These are phyloP conservation scores for Rosa multiflora DNA, from an alignment of 306 rosid genomes.

Conservation along the genomic window DNA sequence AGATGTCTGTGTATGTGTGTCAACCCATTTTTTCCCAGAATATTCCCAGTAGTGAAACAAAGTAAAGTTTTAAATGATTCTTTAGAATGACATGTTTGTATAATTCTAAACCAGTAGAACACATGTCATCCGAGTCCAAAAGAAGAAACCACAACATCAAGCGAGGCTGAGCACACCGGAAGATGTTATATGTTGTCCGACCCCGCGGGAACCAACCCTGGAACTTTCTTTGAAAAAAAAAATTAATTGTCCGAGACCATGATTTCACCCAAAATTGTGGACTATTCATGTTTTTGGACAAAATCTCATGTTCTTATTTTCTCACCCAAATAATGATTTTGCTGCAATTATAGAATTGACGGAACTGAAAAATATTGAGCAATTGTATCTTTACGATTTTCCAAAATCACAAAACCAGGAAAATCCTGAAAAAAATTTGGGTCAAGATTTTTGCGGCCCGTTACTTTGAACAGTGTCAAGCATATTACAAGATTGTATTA, in stretches of 20 bases:
- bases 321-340: neutral
- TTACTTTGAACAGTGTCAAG: neutral
- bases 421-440: neutral
- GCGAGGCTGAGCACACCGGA: neutral
- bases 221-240: neutral
- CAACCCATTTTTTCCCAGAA: slow-evolving; percentile 9
- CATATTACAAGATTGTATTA: slow-evolving; percentile 10
- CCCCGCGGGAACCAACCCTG: neutral
- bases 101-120: slow-evolving; percentile 20
- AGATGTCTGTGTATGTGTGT: slow-evolving; percentile 9
- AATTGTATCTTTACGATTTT: no score
- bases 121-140: neutral
- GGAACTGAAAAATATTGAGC: neutral
- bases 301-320: neutral
- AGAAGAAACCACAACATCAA: neutral
- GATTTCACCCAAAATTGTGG: neutral
- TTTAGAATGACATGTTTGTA: slow-evolving; percentile 29
- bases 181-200: neutral
- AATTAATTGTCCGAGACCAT: neutral
- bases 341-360: no score
- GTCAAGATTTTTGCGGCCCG: neutral
- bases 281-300: neutral
- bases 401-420: no score
- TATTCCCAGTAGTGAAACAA: neutral
- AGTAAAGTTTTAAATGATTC: slow-evolving; percentile 30